Conservation (phyloP, 1,139 yeast genomes). For the Debaryomycetaceae sp. region DNA sequence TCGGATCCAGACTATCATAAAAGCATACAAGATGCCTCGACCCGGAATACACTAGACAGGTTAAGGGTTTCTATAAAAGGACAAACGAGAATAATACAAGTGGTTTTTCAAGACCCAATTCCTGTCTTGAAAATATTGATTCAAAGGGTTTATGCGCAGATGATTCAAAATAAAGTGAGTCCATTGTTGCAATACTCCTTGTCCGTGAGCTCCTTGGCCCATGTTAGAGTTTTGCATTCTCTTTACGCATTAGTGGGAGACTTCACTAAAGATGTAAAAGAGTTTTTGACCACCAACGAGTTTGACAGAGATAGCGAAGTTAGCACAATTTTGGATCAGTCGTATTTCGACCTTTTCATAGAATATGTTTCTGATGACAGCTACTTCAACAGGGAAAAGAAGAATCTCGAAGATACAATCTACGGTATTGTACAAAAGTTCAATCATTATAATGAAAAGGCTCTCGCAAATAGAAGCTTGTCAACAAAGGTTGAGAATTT, state of each 20-base stretch:
- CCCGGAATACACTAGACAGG: constrained; percentile 31
- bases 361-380: constrained; percentile 65
- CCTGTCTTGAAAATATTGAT: constrained; percentile 68
- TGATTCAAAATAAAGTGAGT: constrained; percentile 65
- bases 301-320: constrained; percentile 45
- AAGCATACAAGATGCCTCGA: constrained; percentile 29
- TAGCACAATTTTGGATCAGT: constrained; percentile 62
- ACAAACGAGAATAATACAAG: constrained; percentile 70
- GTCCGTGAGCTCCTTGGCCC: constrained; percentile 65
- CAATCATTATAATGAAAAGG: constrained; percentile 50
- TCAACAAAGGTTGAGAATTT: constrained; percentile 39
- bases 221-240: constrained; percentile 70
- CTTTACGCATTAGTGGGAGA: constrained; percentile 59
- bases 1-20: constrained; percentile 35
- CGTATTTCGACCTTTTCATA: constrained; percentile 67
- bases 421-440: constrained; percentile 48
- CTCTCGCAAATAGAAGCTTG: constrained; percentile 45
- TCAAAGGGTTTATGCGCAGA: constrained; percentile 76
- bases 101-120: constrained; percentile 66
- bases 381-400: constrained; percentile 73
- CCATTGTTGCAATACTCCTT: constrained; percentile 62
- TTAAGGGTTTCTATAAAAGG: constrained; percentile 49
- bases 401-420: constrained; percentile 62
- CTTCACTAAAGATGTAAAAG: constrained; percentile 64
- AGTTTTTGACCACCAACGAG: constrained; percentile 47